Percentiles rank a stretch among this genome's conserved stretches.
Evolutionary conservation across 805 yeast species (phyloP).

Genomic region (Wickerhamomyces kurtzmanii): DNA sequence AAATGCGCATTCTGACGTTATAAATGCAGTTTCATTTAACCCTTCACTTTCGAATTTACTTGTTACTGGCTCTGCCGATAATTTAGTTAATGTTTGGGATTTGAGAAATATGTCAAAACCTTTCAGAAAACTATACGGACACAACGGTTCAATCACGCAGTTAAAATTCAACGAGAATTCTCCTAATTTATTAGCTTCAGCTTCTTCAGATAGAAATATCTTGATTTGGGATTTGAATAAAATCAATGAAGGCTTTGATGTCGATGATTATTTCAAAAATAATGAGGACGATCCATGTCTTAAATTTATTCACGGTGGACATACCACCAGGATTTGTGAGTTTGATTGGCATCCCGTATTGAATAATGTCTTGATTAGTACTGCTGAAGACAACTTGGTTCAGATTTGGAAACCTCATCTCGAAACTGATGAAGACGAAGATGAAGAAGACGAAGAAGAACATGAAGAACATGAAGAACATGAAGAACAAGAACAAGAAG

Average conservation of each 20-base stretch:
- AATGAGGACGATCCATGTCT: conserved; percentile 68
- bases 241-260: conserved; percentile 46
- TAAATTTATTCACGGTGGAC: conserved; percentile 80
- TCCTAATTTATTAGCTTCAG: conserved; percentile 45
- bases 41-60: conserved; percentile 41
- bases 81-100: conserved; percentile 68
- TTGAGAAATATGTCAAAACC: conserved; percentile 51
- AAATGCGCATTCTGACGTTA: conserved; percentile 47
- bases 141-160: conserved; percentile 43
- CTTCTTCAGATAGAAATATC: conserved; percentile 60
- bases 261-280: conserved; percentile 41
- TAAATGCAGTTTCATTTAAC: conserved; percentile 62
- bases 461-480: conserved; percentile 3
- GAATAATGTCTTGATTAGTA: conserved; percentile 49
- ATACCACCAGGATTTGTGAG: conserved; percentile 59
- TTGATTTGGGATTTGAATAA: conserved; percentile 65
- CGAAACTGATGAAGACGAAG: conserved; percentile 28
- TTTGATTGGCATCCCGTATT: conserved; percentile 57
- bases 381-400: conserved; percentile 66
- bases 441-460: conserved; percentile 21
- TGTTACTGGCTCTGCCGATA: conserved; percentile 75
- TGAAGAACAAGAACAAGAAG: conserved; percentile 5
- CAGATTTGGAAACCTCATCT: conserved; percentile 57
- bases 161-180: conserved; percentile 42
- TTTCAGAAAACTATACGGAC: conserved; percentile 60